Evolutionary conservation across 176 grass and related monocot species (phyloP), one percentile per base, ranked within the genome.

Genomic region (Thinopyrum elongatum): DNA sequence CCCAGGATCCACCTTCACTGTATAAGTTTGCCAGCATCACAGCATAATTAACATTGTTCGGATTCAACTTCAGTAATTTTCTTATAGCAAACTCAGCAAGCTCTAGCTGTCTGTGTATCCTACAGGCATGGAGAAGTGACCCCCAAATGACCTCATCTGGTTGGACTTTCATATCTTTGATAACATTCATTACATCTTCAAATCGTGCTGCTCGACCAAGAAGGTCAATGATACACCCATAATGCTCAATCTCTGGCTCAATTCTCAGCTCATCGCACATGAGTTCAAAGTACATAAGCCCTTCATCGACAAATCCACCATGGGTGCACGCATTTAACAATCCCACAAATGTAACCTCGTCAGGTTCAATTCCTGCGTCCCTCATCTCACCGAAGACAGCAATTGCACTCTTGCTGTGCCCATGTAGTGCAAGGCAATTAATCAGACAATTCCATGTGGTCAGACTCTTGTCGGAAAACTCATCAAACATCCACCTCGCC

Each of bases 1-100:
- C 94, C 94, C 94, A 96, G 31, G 83, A 78, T 42, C 94, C 94
- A 86, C 82, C 71, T 91, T 96, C 91, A 73, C 89, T 91, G 83
- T 93, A 96, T 70, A 96, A 66, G 76, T 96, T 96, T 80, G 89
- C 94, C 66, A 92, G 75, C 90, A 94, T 97, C n/a, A 90, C 71
- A 34, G 73, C 83, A 89, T 97, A 97, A 82, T 89, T 87, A 65
- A 70, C 84, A 85, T 90, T 94, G 75, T 80, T 82, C 36, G 92
- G 94, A 55, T 87, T 87, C 82, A 94, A 70, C 49, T 94, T 76
- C 60, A 92, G 28, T 78, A 97, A 78, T 47, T 92, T 88, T 62
- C 46, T 90, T 65, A 90, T 80, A 33, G 90, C 85, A 77, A 89
- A 67, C 72, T 94, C 94, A 83, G 90, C 88, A 33, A 94, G 71